These are phyloP conservation scores for Choiromyces venosus DNA, from an alignment of 495 filamentous ascomycete species.

Conservation along the genomic window DNA sequence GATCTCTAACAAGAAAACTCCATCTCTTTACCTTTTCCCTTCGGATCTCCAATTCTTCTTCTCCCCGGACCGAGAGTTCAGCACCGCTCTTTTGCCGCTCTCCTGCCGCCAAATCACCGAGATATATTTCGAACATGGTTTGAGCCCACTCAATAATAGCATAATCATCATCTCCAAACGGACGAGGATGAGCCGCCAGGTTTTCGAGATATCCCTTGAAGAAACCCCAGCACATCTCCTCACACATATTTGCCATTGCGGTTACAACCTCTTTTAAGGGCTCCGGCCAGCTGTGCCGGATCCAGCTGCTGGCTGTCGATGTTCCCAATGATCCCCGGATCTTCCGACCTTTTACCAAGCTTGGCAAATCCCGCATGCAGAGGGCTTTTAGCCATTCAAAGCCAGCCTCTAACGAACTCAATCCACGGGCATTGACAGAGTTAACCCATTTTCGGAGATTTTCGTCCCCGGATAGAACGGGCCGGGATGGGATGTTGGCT, in stretches of 20 bases:
- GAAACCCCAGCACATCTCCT: conserved; percentile 34
- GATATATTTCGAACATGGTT: conserved; percentile 78
- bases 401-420: conserved; percentile 57
- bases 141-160: conserved; percentile 56
- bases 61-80: conserved; percentile 49
- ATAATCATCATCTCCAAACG: conserved; percentile 37
- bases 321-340: conserved; percentile 27
- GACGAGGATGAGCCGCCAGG: conserved; percentile 8
- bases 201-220: conserved; percentile 25
- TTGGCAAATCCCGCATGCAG: conserved; percentile 47
- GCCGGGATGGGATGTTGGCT: conserved; percentile 30
- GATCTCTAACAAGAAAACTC: conserved; percentile 62
- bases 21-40: conserved; percentile 69
- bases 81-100: conserved; percentile 24
- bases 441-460: conserved; percentile 55
- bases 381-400: conserved; percentile 62
- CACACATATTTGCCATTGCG: conserved; percentile 28
- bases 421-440: conserved; percentile 52
- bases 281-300: conserved; percentile 39
- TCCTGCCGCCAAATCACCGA: conserved; percentile 49
- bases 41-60: conserved; percentile 55
- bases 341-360: conserved; percentile 20
- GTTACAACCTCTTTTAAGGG: conserved; percentile 27
- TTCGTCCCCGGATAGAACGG: conserved; percentile 52
- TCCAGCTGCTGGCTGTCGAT: conserved; percentile 31